phyloP scores from a whole-genome alignment of 495 filamentous ascomycete genomes.

The Penicillium desertorum region DNA sequence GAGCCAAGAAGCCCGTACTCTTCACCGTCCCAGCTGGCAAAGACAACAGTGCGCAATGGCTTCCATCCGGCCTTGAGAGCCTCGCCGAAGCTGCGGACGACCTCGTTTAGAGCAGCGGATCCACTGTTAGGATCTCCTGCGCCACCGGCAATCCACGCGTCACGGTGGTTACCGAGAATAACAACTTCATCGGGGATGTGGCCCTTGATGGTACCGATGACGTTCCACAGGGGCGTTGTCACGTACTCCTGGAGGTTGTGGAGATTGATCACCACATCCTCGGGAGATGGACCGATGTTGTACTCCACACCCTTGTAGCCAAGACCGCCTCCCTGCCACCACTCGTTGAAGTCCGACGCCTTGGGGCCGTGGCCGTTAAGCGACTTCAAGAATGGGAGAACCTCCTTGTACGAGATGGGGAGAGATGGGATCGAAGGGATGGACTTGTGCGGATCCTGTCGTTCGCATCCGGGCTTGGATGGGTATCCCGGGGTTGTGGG shows the following conservation, averaged over 20 bases:
- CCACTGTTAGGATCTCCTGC: conserved; percentile 84
- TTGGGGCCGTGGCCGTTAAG: conserved; percentile 85
- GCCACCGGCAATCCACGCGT: conserved; percentile 91
- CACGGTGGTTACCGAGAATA: conserved; percentile 92
- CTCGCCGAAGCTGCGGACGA: conserved; percentile 78
- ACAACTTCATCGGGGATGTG: conserved; percentile 81
- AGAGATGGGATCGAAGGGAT: conserved; percentile 88
- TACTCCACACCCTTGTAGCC: conserved; percentile 83
- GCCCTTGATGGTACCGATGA: conserved; percentile 94
- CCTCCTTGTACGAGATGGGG: conserved; percentile 87
- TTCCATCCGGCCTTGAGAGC: conserved; percentile 77
- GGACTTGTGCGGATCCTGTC: conserved; percentile 62
- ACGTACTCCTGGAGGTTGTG: conserved; percentile 87
- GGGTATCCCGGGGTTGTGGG: conserved; percentile 92
- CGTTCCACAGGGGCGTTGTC: conserved; percentile 89
- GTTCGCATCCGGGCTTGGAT: conserved; percentile 84
- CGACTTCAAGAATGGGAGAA: conserved; percentile 78
- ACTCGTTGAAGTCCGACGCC: conserved; percentile 71
- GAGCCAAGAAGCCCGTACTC: conserved; percentile 71
- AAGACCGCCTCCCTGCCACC: conserved; percentile 72
- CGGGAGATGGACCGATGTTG: conserved; percentile 84
- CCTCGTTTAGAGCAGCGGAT: conserved; percentile 85
- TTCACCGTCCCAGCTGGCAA: conserved; percentile 76
- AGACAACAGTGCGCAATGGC: conserved; percentile 76
- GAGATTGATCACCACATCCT: conserved; percentile 72